Evolutionary conservation across 2,329 filamentous ascomycete species (phyloP).

Genomic region (Metarhizium guizhouense): DNA sequence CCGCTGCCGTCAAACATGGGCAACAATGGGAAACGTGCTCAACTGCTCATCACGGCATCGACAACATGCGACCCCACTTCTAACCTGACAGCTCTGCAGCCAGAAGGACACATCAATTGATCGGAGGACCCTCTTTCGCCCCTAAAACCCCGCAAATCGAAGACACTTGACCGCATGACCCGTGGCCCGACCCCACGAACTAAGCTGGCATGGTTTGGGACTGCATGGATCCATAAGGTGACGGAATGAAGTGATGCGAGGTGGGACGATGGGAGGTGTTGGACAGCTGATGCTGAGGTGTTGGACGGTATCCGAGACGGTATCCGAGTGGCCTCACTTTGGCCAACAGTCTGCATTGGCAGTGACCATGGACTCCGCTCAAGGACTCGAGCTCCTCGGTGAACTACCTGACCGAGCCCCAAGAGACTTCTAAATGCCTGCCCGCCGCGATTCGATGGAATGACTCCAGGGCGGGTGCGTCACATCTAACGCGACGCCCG

Average conservation of each 20-base stretch:
- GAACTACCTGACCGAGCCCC: too few relatives aligned
- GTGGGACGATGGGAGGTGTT: background rate
- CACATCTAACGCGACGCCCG: background rate
- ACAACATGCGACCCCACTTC: background rate
- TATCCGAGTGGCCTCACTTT: constrained; percentile 2
- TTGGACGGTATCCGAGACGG: background rate
- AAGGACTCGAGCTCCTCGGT: too few relatives aligned
- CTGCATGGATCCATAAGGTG: background rate
- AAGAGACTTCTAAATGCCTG: background rate
- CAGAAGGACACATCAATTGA: background rate
- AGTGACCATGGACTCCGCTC: too few relatives aligned
- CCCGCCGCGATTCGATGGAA: background rate
- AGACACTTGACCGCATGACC: constrained; percentile 13
- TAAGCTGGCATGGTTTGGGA: background rate
- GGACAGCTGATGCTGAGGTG: background rate
- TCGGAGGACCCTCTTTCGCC: constrained; percentile 1
- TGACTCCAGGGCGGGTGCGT: background rate
- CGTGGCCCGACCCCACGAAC: constrained; percentile 7
- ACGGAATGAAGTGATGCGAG: background rate
- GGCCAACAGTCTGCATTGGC: background rate
- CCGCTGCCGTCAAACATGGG: background rate
- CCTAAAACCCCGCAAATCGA: constrained; percentile 18
- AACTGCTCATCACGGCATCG: background rate
- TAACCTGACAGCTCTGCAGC: background rate
- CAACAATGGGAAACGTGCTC: background rate